Base-by-base conservation (phyloP, 192 early-diverging fungal genomes). In the Backusella sp. region DNA sequence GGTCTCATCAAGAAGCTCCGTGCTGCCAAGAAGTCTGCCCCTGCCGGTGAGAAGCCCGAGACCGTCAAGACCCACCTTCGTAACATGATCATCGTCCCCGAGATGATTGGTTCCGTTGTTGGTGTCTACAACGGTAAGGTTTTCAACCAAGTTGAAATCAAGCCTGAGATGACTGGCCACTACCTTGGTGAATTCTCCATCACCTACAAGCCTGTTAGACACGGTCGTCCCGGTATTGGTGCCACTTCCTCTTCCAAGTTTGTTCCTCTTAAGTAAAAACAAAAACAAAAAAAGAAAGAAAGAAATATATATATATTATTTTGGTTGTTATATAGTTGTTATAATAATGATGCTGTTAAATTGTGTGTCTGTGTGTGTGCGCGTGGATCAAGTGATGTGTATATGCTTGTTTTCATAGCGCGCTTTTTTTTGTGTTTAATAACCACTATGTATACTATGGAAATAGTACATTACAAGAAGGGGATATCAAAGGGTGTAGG, bases 171-270 rank as follows among this genome's bases (percentile, higher is more conserved):
- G 78, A 73, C 73, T 72, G 78, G 73, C 53, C 78, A 79, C 78
- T 79, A 79, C 69, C 73, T 79, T 37, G 78, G 73, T 37, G 78
- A 79, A 44, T 79, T 79, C 78, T 79, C 78, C 77, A 95, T 99
- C 84, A 86, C 96, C 79, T 99, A 99, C 93, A 99, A 99, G 93
- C 96, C 96, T 73, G 97, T 99, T 85, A 94, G 91, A 86, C 97
- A 99, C 95, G 97, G 97, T 93, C 95, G 96, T 84, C 96, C 97
- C 76, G 97, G 97, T 95, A 96, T 97, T 83, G 97, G 97, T 96
- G 96, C 95, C 82, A 96, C 97, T 83, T 91, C 96, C 91, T 95
- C 95, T 80, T 97, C 95, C 80, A 92, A 95, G 88, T 97, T 95
- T 86, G 91, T 94, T 85, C 93, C 93, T 75, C 90, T 94, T 84